phyloP scores from a whole-genome alignment of 164 flowering plant genomes.

The Aristolochia californica region DNA sequence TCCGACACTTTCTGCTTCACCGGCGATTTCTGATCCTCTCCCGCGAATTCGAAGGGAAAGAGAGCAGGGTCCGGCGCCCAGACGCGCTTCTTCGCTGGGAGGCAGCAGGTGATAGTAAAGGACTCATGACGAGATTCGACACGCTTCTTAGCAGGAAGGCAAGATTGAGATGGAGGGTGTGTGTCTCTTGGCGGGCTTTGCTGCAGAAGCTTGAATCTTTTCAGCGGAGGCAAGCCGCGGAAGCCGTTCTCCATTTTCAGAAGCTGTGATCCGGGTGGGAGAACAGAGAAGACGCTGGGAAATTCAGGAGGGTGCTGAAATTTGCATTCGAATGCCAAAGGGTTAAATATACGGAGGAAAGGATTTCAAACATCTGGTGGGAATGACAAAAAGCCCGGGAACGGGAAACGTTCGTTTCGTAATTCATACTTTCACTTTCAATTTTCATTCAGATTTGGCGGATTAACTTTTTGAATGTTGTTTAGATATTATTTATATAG shows the following conservation, averaged over 20 bases:
- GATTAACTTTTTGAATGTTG: too few relatives aligned
- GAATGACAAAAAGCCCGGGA: too few relatives aligned
- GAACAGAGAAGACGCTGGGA: neutral
- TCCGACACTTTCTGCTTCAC: neutral
- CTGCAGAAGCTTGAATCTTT: constrained; percentile 52
- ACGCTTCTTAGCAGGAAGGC: constrained; percentile 78
- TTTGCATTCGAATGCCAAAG: too few relatives aligned
- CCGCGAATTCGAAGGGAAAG: neutral
- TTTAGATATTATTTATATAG: too few relatives aligned
- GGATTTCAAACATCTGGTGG: too few relatives aligned
- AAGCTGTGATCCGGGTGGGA: neutral
- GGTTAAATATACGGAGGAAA: too few relatives aligned
- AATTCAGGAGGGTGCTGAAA: too few relatives aligned
- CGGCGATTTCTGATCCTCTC: neutral
- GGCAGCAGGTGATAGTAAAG: constrained; percentile 16
- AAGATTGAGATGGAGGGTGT: constrained; percentile 9
- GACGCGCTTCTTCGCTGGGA: constrained; percentile 82
- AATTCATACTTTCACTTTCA: too few relatives aligned
- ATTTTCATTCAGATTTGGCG: too few relatives aligned
- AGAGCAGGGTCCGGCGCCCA: constrained; percentile 43
- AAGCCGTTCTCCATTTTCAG: constrained; percentile 28
- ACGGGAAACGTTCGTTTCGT: too few relatives aligned
- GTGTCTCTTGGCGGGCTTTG: constrained; percentile 5
- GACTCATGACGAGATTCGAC: constrained; percentile 23
- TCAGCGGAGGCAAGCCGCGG: constrained; percentile 54